phyloP scores from a whole-genome alignment of 2,329 filamentous ascomycete genomes.

The Apiospora kogelbergensis region DNA sequence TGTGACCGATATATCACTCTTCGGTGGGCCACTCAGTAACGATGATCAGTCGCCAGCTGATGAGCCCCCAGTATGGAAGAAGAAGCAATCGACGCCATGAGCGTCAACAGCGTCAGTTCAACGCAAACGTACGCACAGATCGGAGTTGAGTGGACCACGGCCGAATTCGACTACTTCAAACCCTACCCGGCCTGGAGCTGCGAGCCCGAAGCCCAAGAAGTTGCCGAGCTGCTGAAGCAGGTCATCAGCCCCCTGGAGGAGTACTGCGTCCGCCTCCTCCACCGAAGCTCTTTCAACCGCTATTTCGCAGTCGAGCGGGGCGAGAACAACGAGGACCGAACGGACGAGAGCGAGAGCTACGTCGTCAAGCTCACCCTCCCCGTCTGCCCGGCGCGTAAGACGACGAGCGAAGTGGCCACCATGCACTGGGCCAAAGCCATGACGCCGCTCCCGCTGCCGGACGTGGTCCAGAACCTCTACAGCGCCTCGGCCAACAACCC shows the following conservation, averaged over 20 bases:
- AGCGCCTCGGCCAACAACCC: conserved; percentile 22
- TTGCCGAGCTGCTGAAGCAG: conserved; percentile 22
- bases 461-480: conserved; percentile 19
- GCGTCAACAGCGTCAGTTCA: neutral
- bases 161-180: neutral
- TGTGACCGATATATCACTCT: too few species aligned
- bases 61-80: neutral
- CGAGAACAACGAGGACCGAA: neutral
- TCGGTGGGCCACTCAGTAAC: too few species aligned
- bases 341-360: conserved; percentile 27
- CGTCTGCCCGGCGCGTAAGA: conserved; percentile 25
- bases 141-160: neutral
- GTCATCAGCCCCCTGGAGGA: conserved; percentile 15
- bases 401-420: conserved; percentile 31
- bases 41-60: neutral
- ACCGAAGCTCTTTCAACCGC: conserved; percentile 23
- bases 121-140: neutral
- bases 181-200: conserved; percentile 17
- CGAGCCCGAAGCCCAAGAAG: conserved; percentile 21
- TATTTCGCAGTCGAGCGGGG: conserved; percentile 24
- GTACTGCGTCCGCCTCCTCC: conserved; percentile 20
- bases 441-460: conserved; percentile 27
- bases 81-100: neutral
- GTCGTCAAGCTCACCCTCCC: conserved; percentile 28
- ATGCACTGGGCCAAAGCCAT: conserved; percentile 23